Percentiles rank a stretch among this genome's conserved stretches.
Evolutionary conservation across 169 alveolate genomes (phyloP).

Genomic region (Amoebophrya sp.): DNA sequence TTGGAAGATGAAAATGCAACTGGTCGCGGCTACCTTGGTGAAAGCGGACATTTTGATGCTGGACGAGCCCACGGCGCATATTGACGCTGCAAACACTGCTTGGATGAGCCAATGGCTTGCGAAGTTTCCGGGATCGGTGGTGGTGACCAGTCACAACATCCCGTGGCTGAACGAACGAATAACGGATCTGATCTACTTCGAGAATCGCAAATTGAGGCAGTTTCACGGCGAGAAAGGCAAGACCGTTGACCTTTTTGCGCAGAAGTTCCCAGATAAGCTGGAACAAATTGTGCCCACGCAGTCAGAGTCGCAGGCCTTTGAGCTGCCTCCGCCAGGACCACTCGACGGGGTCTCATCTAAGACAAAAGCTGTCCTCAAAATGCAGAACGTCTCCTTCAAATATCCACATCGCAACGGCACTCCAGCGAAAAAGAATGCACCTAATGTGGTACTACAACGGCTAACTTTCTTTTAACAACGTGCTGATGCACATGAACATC

Average conservation of each 20-base stretch:
- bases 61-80: background rate
- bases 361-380: conserved; percentile 27
- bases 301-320: background rate
- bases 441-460: too few species aligned
- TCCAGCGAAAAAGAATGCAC: too few species aligned
- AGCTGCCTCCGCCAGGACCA: conserved; percentile 27
- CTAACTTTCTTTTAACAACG: too few species aligned
- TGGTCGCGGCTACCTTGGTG: background rate
- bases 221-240: conserved; percentile 28
- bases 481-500: too few species aligned
- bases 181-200: conserved; percentile 32
- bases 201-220: background rate
- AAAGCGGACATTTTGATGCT: background rate
- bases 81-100: background rate
- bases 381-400: conserved; percentile 33
- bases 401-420: too few species aligned
- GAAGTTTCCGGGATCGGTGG: background rate
- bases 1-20: background rate
- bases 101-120: conserved; percentile 8
- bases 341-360: conserved; percentile 28
- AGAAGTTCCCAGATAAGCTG: conserved; percentile 7
- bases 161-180: background rate
- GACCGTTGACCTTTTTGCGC: background rate
- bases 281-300: conserved; percentile 3
- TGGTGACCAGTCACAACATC: conserved; percentile 16